A percentile compares a stretch with the other conserved stretches of the same genome.
Evolutionary conservation across 176 grass and related monocot species (phyloP).

Genomic region (Saccharum officinarum): DNA sequence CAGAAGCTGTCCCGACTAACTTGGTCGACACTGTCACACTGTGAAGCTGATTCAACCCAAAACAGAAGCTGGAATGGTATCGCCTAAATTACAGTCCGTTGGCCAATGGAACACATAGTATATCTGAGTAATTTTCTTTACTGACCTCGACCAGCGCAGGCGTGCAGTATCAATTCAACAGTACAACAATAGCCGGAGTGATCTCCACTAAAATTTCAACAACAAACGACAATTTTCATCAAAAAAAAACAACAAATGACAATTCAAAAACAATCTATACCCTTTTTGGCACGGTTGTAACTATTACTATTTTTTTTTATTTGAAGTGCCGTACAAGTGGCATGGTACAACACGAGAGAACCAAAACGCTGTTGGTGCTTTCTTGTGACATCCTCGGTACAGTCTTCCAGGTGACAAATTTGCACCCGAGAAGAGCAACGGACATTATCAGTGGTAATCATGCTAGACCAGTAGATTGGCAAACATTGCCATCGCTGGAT

Average conservation of each 20-base stretch:
- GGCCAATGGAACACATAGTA: neutral
- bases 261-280: neutral
- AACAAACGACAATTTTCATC: neutral
- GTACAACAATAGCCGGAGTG: neutral
- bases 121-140: neutral
- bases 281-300: constrained; percentile 31
- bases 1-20: too few relatives aligned
- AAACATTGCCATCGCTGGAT: constrained; percentile 9
- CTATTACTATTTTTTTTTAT: neutral
- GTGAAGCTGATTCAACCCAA: neutral
- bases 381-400: constrained; percentile 18
- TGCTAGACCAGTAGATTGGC: constrained; percentile 3
- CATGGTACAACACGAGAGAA: constrained; percentile 51
- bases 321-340: neutral
- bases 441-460: neutral
- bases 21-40: too few relatives aligned
- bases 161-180: neutral
- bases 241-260: neutral
- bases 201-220: constrained; percentile 8
- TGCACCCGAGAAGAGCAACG: neutral
- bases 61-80: neutral
- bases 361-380: constrained; percentile 37
- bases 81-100: neutral
- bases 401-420: neutral
- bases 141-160: neutral